Base-by-base conservation (phyloP, 2,329 filamentous ascomycete genomes). In the Penicillium sp. region DNA sequence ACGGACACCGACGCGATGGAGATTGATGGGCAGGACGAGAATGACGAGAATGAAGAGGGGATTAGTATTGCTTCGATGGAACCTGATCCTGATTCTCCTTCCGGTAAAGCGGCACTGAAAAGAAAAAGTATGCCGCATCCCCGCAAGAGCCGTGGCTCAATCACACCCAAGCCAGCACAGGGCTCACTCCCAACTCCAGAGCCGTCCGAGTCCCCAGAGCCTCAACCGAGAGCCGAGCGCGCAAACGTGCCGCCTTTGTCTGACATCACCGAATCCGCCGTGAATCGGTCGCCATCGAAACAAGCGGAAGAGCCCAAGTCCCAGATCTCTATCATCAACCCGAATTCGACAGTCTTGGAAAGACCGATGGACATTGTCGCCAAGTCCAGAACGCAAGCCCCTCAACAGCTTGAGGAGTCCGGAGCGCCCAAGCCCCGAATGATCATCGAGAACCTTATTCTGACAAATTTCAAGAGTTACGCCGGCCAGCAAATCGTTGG, bases 381-480 rank as follows among this genome's bases (percentile, higher is more conserved):
- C 51, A 92, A 95, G 71, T 89, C 90, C 40, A 84, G 91, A 52
- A 87, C 86, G 29, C 76, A 86, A 64, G 78, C 82, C 2, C 76
- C 83, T 22, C 72, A 77, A 5, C 79, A 81, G 0, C 73, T 83
- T n/a, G 81, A 88, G 36, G 88, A 95, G 67, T 83, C 89, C 22
- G 81, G 80, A 0, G 84, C 80, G 0, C 88, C 90, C 1, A 95
- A 91, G 68, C 77, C 89, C 44, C 87, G 93, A 45, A 91, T 93
- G 57, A 92, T 97, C 46, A 92, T 99, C 57, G 93, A 89, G 14
- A 89, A 95, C 66, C 77, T 99, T 41, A 84, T 95, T 52, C 79
- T 99, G 60, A 95, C 83, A 58, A 99, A 99, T 72, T 99, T 99
- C 82, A 99, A 99, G 76, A 97, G 92, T 75, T 99, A 99, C 68